Conservation (phyloP, 805 yeast genomes). For the Kluyveromyces siamensis region DNA sequence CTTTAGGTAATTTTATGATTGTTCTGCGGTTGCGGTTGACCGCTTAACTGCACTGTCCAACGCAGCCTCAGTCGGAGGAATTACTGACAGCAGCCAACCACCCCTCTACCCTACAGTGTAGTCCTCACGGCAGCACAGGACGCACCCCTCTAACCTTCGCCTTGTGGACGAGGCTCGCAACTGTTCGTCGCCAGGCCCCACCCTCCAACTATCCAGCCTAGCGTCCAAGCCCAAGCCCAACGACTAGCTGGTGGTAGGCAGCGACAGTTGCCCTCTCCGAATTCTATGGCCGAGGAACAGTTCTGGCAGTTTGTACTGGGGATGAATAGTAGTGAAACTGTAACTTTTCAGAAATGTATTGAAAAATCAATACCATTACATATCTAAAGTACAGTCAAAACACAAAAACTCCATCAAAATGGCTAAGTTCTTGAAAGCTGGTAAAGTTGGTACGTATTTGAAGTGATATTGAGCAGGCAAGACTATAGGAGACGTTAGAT, state of each 20-base stretch:
- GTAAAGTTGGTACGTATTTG: conserved; percentile 71
- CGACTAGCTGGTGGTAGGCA: not conserved
- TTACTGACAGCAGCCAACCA: too few relatives aligned
- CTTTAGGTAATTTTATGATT: not conserved
- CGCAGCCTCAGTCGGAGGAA: too few relatives aligned
- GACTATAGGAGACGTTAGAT: not conserved
- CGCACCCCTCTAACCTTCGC: too few relatives aligned
- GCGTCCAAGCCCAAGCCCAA: not conserved
- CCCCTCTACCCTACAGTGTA: too few relatives aligned
- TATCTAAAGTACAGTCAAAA: conserved; percentile 3
- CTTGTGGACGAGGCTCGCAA: too few relatives aligned
- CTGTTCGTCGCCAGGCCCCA: too few relatives aligned
- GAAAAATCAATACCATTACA: not conserved
- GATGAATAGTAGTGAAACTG: not conserved
- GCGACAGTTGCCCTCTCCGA: not conserved
- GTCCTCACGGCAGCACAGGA: too few relatives aligned
- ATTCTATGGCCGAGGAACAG: not conserved
- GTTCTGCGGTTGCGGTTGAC: not conserved
- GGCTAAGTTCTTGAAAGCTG: conserved; percentile 99
- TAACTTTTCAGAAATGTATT: not conserved
- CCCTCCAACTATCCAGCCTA: too few relatives aligned
- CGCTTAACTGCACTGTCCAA: too few relatives aligned
- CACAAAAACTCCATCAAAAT: conserved; percentile 35
- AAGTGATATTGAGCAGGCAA: not conserved
- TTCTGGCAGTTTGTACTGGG: not conserved